A percentile compares a stretch with the other conserved stretches of the same genome.
Evolutionary conservation across 805 yeast species (phyloP).

Genomic region (Cyberlindnera galapagoensis): DNA sequence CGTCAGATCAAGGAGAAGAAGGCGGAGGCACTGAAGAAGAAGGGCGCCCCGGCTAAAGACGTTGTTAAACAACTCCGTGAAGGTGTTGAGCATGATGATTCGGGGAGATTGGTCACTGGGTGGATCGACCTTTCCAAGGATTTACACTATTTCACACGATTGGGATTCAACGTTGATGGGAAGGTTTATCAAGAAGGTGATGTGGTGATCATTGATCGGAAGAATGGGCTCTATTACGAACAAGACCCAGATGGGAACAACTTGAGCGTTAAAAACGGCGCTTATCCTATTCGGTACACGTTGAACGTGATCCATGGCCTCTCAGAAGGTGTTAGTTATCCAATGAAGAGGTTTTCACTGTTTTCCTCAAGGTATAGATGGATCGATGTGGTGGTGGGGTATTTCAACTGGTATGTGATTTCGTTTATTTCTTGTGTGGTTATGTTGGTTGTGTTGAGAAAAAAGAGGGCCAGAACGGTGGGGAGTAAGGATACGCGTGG

Average conservation of each 20-base stretch:
- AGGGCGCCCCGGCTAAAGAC: conserved; percentile 30
- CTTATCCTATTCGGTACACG: conserved; percentile 8
- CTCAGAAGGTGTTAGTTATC: conserved; percentile 14
- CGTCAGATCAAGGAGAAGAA: conserved; percentile 35
- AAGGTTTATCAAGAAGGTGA: conserved; percentile 44
- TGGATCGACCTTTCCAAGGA: conserved; percentile 40
- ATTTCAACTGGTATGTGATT: conserved; percentile 36
- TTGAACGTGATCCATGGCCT: conserved; percentile 5
- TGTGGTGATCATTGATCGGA: conserved; percentile 41
- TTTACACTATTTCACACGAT: conserved; percentile 4
- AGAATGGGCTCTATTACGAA: conserved; percentile 31
- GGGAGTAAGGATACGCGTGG: conserved; percentile 6
- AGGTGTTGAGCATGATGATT: conserved; percentile 40
- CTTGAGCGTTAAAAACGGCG: conserved; percentile 10
- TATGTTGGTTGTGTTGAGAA: conserved; percentile 1
- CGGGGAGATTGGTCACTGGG: conserved; percentile 36
- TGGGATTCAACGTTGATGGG: conserved; percentile 18
- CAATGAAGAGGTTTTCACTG: conserved; percentile 38
- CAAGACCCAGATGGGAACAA: conserved; percentile 29
- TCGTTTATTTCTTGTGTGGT: conserved; percentile 1
- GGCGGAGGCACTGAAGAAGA: conserved; percentile 37
- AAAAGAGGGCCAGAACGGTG: not conserved
- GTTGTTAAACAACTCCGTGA: conserved; percentile 42
- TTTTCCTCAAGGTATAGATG: conserved; percentile 31
- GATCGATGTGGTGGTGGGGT: conserved; percentile 27